Evolutionary conservation across 1,284 basidiomycete species (phyloP), one percentile per base, ranked within the genome.

Genomic region (Ceratobasidium theobromae): DNA sequence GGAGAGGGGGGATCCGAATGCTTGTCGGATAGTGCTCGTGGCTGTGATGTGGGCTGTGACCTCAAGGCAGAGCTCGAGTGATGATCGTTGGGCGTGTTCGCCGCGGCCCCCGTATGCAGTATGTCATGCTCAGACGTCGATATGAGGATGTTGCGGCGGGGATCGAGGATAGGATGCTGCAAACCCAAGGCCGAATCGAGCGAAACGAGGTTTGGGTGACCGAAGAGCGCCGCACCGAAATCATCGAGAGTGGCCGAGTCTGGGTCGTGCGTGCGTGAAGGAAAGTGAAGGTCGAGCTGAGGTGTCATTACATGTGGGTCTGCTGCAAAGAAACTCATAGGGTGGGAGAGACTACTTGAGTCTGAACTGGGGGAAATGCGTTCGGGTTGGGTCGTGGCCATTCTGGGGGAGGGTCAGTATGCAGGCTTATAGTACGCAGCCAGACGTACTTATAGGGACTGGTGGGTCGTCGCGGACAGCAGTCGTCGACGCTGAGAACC

Each of bases 211-310:
- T 41, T 62, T 28, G 48, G 35, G 52, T 62, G 46, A 38, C 58
- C 58, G 48, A 62, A 62, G 46, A 62, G 48, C 33, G 58, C 58
- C 38, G 58, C 48, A 30, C 28, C 48, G n/a, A 51, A 23, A 12
- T 51, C 46, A 21, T 62, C 58, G 48, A 62, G 58, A 23, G 45
- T 35, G 58, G 58, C 43, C 48, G 58, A 38, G 46, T 62, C 58
- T n/a, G 57, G 16, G 46, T 62, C 58, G 35, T 62, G 58, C 23
- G 48, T n/a, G 58, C 58, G 48, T 51, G 58, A 52, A 52, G 58
- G 23, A 52, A 62, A 62, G 45, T 60, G 55, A n/a, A 62, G 58
- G 48, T 62, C 58, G 4, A 62, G 46, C 12, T 40, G 33, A n/a
- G 58, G 58, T n/a, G 58, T 30, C 58, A 62, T 49, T 1, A 35